Evolutionary conservation across 75 land plant genomes (phyloP).

Genomic region (Picea sitchensis): DNA sequence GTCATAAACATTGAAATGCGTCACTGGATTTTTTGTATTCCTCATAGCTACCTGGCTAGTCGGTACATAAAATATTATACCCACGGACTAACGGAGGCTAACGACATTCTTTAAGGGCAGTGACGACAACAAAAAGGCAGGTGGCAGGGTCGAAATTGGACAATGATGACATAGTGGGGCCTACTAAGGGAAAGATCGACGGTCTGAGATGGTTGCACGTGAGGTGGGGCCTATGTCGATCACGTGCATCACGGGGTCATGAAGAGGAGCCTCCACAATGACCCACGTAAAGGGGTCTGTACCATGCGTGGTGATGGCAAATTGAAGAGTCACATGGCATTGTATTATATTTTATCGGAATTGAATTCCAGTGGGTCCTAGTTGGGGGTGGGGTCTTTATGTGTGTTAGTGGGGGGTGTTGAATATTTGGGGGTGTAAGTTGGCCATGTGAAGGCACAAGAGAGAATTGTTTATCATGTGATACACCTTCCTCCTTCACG

Average conservation of each 20-base stretch:
- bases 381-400: background rate
- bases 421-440: background rate
- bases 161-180: background rate
- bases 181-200: background rate
- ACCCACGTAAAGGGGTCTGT: no score
- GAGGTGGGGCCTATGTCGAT: slow-evolving; percentile 1
- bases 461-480: background rate
- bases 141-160: background rate
- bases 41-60: background rate
- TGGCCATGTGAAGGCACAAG: background rate
- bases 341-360: background rate
- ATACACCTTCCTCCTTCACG: background rate
- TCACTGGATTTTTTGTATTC: background rate
- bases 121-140: background rate
- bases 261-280: background rate
- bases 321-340: slow-evolving; percentile 3
- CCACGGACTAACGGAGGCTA: background rate
- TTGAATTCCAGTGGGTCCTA: background rate
- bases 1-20: background rate
- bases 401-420: background rate
- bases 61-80: background rate
- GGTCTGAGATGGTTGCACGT: background rate
- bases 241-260: slow-evolving; percentile 2
- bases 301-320: background rate
- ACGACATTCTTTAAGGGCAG: background rate